Evolutionary conservation across 805 yeast genomes (phyloP).

Genomic region (Nakazawaea populi): DNA sequence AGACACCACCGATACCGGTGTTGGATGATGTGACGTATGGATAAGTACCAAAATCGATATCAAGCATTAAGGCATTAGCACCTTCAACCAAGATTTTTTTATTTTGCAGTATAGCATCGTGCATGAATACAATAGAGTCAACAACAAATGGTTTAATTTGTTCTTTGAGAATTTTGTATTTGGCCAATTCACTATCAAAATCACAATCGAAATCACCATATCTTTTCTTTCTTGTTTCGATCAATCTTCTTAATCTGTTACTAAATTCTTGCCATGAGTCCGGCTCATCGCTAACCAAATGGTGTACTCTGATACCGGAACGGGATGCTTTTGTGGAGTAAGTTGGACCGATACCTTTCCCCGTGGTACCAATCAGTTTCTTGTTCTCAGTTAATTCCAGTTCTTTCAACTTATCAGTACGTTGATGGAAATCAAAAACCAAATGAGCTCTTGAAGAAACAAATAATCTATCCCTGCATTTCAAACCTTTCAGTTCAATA

Average conservation of each 20-base stretch:
- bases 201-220: constrained; percentile 93
- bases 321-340: constrained; percentile 95
- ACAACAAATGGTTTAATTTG: constrained; percentile 84
- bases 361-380: constrained; percentile 94
- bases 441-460: constrained; percentile 92
- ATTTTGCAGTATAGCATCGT: constrained; percentile 64
- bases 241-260: constrained; percentile 65
- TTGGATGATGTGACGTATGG: constrained; percentile 95
- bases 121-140: constrained; percentile 83
- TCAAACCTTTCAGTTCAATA: constrained; percentile 76
- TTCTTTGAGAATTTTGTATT: constrained; percentile 71
- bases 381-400: constrained; percentile 76
- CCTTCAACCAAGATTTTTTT: constrained; percentile 94
- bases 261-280: constrained; percentile 93
- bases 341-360: constrained; percentile 98
- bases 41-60: constrained; percentile 95
- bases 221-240: constrained; percentile 78
- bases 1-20: constrained; percentile 97
- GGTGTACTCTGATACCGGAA: constrained; percentile 96
- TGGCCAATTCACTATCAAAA: constrained; percentile 69
- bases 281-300: constrained; percentile 82
- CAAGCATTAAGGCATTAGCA: constrained; percentile 97
- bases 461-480: constrained; percentile 71
- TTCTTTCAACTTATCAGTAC: constrained; percentile 93
- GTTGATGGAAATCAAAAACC: constrained; percentile 97